Conservation (phyloP, 2,329 filamentous ascomycete genomes). For the Fusarium nurragi region DNA sequence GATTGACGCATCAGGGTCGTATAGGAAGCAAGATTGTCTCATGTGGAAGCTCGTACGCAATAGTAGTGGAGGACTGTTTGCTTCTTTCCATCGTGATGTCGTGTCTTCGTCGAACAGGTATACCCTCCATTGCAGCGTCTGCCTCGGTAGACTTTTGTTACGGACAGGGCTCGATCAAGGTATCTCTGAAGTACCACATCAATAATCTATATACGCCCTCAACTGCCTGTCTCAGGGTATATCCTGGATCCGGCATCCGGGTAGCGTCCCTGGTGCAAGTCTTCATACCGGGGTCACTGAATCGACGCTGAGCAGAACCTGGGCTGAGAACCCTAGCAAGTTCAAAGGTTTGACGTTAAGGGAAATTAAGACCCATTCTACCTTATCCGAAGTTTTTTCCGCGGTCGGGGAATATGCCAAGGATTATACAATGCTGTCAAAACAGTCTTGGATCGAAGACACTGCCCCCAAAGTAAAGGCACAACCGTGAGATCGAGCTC, state of each 20-base stretch:
- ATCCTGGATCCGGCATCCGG: slow-evolving; percentile 14
- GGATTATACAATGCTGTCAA: background rate
- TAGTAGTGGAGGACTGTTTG: background rate
- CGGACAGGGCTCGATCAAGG: background rate
- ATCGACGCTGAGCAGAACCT: slow-evolving; percentile 2
- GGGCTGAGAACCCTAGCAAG: slow-evolving; percentile 1
- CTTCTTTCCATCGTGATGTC: background rate
- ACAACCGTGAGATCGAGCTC: background rate
- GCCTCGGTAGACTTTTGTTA: background rate
- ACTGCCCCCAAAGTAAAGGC: background rate
- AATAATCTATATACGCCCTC: background rate
- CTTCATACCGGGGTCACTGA: slow-evolving; percentile 7
- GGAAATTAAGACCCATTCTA: slow-evolving; percentile 15
- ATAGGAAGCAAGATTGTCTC: background rate
- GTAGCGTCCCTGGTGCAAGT: slow-evolving; percentile 24
- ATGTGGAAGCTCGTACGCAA: background rate
- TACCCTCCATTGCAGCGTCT: background rate
- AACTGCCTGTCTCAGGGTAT: slow-evolving; percentile 3
- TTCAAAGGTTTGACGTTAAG: background rate
- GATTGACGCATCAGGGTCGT: background rate
- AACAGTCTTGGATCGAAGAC: background rate
- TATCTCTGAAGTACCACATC: slow-evolving; percentile 6
- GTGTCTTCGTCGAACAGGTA: background rate
- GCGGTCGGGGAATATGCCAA: slow-evolving; percentile 24
- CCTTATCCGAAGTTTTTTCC: background rate